phyloP scores from a whole-genome alignment of 2,329 filamentous ascomycete genomes.

The Pseudopithomyces maydicus region DNA sequence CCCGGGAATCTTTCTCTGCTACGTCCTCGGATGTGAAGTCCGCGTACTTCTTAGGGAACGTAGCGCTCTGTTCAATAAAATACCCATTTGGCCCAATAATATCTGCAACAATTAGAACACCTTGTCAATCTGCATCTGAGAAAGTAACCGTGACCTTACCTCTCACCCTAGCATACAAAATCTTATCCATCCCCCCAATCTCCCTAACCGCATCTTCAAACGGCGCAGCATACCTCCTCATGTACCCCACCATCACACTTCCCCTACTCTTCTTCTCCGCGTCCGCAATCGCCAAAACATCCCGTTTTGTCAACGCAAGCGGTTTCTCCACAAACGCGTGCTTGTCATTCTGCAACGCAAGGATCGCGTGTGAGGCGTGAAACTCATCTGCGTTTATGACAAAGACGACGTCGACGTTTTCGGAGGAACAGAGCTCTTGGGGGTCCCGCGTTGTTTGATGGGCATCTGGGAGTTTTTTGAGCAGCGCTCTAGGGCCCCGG shows the following conservation, averaged over 20 bases:
- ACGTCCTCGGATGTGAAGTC: conserved; percentile 46
- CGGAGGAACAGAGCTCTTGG: conserved; percentile 49
- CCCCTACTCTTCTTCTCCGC: conserved; percentile 53
- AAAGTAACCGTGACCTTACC: conserved; percentile 58
- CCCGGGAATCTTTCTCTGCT: conserved; percentile 21
- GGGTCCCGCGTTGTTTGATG: conserved; percentile 44
- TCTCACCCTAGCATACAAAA: conserved; percentile 61
- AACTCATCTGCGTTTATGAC: conserved; percentile 60
- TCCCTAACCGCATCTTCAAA: conserved; percentile 62
- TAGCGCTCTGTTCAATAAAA: conserved; percentile 57
- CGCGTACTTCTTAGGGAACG: conserved; percentile 50
- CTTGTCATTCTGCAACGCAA: conserved; percentile 60
- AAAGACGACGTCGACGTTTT: conserved; percentile 60
- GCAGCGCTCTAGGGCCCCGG: conserved; percentile 48
- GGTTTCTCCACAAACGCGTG: conserved; percentile 66
- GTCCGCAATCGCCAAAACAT: conserved; percentile 54
- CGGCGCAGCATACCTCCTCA: conserved; percentile 63
- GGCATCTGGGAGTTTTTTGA: conserved; percentile 32
- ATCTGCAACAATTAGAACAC: conserved; percentile 21
- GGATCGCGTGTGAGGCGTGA: conserved; percentile 58
- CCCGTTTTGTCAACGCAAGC: conserved; percentile 55
- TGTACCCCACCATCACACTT: conserved; percentile 64
- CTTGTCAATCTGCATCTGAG: conserved; percentile 49
- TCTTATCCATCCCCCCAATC: conserved; percentile 55
- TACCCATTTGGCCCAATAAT: conserved; percentile 61